Conservation (phyloP, 331 rosid genomes). For the Quercus lobata region DNA sequence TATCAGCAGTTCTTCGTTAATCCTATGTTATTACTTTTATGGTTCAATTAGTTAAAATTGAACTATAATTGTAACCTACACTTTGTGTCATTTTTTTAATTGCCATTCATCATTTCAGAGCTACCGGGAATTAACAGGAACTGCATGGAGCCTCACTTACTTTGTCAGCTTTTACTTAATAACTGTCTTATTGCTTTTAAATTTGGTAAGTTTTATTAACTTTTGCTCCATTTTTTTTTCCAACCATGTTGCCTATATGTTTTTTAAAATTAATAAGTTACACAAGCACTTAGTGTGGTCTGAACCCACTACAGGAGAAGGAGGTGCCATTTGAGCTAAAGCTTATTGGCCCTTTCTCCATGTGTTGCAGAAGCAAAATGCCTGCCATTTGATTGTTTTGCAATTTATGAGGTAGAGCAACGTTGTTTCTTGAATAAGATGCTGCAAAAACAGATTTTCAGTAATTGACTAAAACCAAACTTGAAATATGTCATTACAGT, state of each 20-base stretch:
- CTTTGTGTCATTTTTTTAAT: conserved; percentile 1
- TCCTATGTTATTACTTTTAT: neutral
- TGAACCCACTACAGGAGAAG: neutral
- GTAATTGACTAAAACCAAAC: neutral
- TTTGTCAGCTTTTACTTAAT: conserved; percentile 88
- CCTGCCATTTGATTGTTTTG: neutral
- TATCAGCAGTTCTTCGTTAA: conserved; percentile 3
- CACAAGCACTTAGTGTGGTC: neutral
- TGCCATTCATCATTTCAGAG: conserved; percentile 58
- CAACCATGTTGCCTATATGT: neutral
- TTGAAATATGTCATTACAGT: neutral
- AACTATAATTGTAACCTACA: neutral
- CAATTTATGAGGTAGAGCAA: neutral
- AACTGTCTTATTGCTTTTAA: conserved; percentile 78
- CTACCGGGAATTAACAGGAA: conserved; percentile 81
- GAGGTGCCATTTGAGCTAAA: neutral
- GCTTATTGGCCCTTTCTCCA: neutral
- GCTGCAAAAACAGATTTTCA: neutral
- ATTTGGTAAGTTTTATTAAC: conserved; percentile 57
- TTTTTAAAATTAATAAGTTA: neutral
- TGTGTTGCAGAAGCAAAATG: neutral
- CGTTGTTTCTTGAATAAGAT: neutral
- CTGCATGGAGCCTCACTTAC: conserved; percentile 62
- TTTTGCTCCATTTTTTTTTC: neutral
- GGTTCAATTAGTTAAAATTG: neutral